phyloP scores from a whole-genome alignment of 2,329 filamentous ascomycete species.

The Botryotinia calthae region DNA sequence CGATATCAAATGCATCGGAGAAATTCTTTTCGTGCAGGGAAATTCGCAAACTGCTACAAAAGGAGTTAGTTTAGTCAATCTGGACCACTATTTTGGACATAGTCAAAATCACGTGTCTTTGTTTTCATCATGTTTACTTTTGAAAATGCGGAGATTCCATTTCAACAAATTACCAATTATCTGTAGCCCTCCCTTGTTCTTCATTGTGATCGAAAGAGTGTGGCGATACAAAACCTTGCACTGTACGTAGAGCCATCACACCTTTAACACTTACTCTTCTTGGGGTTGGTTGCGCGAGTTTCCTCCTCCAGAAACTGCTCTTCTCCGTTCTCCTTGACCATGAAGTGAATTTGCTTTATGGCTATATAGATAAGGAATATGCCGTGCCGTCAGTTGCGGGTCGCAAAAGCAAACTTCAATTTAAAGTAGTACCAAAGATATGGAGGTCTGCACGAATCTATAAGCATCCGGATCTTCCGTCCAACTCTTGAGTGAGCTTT shows the following conservation, averaged over 20 bases:
- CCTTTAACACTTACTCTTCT: neutral
- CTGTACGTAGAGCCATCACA: neutral
- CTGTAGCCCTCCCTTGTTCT: neutral
- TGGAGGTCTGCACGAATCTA: neutral
- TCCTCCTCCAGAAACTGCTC: neutral
- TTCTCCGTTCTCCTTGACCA: neutral
- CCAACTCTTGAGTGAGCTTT: neutral
- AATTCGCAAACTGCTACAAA: slow-evolving; percentile 1
- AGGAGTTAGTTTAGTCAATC: neutral
- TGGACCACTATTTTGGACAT: neutral
- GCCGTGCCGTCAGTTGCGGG: neutral
- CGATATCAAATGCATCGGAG: neutral
- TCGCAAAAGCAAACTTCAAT: slow-evolving; percentile 2
- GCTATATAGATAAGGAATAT: neutral
- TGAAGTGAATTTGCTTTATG: slow-evolving; percentile 1
- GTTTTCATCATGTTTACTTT: slow-evolving; percentile 7
- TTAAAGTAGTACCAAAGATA: neutral
- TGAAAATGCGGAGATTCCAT: slow-evolving; percentile 3
- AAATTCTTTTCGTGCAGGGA: neutral
- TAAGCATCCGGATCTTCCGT: neutral
- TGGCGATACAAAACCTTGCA: neutral
- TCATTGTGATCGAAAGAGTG: neutral
- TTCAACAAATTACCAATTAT: neutral
- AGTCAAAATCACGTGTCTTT: neutral
- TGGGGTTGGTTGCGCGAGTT: neutral